These are phyloP conservation scores for Rhizomucor pusillus DNA, from an alignment of 371 early-diverging fungal species.

Conservation along the genomic window DNA sequence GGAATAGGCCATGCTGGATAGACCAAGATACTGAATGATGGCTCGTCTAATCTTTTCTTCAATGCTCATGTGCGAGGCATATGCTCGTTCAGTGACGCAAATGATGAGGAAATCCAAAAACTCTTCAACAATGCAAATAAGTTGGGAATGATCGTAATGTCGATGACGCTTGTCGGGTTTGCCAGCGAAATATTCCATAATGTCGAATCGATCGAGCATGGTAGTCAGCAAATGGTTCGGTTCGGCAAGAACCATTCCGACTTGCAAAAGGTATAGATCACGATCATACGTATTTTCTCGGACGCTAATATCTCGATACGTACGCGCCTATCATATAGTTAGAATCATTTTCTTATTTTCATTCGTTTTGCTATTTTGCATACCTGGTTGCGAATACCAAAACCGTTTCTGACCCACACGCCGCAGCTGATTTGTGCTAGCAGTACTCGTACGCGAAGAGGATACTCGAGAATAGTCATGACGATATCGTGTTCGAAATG, in stretches of 20 bases:
- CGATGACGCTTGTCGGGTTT: slow-evolving; percentile 33
- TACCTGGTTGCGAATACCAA: slow-evolving; percentile 64
- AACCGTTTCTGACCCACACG: slow-evolving; percentile 96
- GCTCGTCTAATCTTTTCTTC: slow-evolving; percentile 82
- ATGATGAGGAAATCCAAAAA: slow-evolving; percentile 81
- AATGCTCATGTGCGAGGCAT: slow-evolving; percentile 58
- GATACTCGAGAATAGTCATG: slow-evolving; percentile 69
- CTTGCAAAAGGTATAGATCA: slow-evolving; percentile 85
- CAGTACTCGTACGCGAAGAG: slow-evolving; percentile 67
- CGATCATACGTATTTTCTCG: slow-evolving; percentile 88
- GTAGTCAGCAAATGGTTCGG: slow-evolving; percentile 78
- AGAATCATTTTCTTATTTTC: background rate
- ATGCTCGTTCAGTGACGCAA: slow-evolving; percentile 79
- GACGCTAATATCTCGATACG: slow-evolving; percentile 76
- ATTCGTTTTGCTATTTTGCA: slow-evolving; percentile 10
- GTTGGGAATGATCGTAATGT: slow-evolving; percentile 66
- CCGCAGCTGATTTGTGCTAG: slow-evolving; percentile 89
- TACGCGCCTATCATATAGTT: slow-evolving; percentile 57
- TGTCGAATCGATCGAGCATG: slow-evolving; percentile 86
- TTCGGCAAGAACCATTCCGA: slow-evolving; percentile 65
- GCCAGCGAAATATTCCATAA: slow-evolving; percentile 84
- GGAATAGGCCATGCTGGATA: slow-evolving; percentile 75
- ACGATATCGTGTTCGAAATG: slow-evolving; percentile 19
- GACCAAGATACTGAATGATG: slow-evolving; percentile 82
- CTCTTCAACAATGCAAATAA: slow-evolving; percentile 79